Percentiles rank a stretch among this genome's conserved stretches.
Conservation (phyloP, 75 land plant genomes). For the Pinus albicaulis region DNA sequence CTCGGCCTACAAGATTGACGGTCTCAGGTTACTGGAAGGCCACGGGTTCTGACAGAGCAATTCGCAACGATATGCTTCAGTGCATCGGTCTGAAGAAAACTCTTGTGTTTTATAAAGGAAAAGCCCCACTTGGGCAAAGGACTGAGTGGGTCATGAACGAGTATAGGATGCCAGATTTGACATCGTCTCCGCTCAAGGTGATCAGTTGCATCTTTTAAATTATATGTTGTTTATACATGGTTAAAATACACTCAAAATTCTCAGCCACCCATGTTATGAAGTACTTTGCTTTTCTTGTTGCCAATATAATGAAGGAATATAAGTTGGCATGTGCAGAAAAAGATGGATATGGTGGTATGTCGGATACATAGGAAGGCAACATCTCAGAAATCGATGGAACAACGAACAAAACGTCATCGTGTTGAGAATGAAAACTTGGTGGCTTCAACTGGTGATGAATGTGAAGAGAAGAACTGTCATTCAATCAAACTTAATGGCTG, state of each 20-base stretch:
- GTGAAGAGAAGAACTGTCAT: background rate
- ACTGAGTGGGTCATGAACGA: constrained; percentile 69
- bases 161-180: constrained; percentile 16
- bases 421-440: background rate
- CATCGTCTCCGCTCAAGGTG: background rate
- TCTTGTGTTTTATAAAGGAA: constrained; percentile 68
- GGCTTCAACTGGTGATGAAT: background rate
- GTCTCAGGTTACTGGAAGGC: constrained; percentile 73
- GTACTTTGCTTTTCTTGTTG: background rate
- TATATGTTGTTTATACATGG: no score
- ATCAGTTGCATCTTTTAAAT: background rate
- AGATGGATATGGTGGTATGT: background rate
- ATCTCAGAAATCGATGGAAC: background rate
- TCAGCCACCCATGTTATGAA: background rate
- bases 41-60: constrained; percentile 54
- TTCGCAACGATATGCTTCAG: constrained; percentile 20
- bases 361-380: background rate
- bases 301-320: background rate
- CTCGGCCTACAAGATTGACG: constrained; percentile 50
- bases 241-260: no score
- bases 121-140: constrained; percentile 55
- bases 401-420: background rate
- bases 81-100: constrained; percentile 54
- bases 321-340: background rate
- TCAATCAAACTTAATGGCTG: no score